Evolutionary conservation across 1,284 basidiomycete genomes (phyloP), one percentile per base, ranked within the genome.

Genomic region (Sporisorium iseilematis-ciliati): DNA sequence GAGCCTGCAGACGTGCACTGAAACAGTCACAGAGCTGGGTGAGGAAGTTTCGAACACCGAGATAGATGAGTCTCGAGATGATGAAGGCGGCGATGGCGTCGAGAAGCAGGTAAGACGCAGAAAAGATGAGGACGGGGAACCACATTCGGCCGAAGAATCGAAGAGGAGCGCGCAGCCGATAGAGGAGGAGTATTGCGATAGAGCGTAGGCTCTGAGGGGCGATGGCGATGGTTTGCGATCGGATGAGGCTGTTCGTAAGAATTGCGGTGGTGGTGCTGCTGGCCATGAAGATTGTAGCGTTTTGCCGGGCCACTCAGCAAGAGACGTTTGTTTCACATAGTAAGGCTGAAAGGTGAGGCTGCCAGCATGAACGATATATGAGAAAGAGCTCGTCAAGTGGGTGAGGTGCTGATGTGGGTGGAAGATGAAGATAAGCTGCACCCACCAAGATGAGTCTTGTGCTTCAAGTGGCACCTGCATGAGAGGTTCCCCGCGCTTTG

Each of bases 51-150:
- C 46, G 31, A 16, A 60, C 16, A 29, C 63, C 66, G 21, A 75
- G 59, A 23, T 75, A 75, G 59, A 75, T 58, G 26, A 75, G 60
- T 7, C 72, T 57, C 3, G 72, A 62, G 52, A 75, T 65, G 66
- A 65, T 50, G 16, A 70, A 58, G 11, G 61, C 72, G 8, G 51
- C 57, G 2, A 75, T 54, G 18, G 66, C 66, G 54, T 75, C 72
- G 38, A 75, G 66, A 3, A 75, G 57, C 43, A 75, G 48, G 53
- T 75, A 69, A 16, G 72, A 69, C 21, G 53, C 62, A 14, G 66
- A 75, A 40, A 75, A 65, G 25, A 59, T 35, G 56, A 69, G 56
- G 31, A 75, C 42, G 29, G 65, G 65, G 43, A 49, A 57, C 63
- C 63, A 61, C 68, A 71, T 71, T n/a, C 68, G 68, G 41, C 49